Evolutionary conservation across 345 rosid genomes (phyloP).

Genomic region (Salix purpurea): DNA sequence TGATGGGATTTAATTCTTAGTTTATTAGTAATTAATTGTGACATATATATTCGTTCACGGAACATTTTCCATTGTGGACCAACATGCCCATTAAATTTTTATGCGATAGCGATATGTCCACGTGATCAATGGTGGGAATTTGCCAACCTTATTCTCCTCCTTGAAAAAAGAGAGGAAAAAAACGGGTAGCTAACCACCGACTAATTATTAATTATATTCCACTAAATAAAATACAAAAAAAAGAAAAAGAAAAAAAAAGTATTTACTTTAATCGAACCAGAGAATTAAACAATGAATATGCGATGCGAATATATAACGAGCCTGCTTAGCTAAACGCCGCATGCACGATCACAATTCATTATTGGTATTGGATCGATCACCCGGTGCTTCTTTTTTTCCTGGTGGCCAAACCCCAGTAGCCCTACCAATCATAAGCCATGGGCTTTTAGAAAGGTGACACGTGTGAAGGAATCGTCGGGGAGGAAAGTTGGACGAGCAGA

Average conservation of each 20-base stretch:
- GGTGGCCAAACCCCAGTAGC: slow-evolving; percentile 33
- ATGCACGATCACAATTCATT: slow-evolving; percentile 4
- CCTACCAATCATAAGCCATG: slow-evolving; percentile 19
- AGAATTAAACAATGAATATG: background rate
- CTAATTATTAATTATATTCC: background rate
- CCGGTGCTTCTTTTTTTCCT: background rate
- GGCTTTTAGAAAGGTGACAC: too few species aligned
- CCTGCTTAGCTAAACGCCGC: slow-evolving; percentile 11
- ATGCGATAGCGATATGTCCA: slow-evolving; percentile 30
- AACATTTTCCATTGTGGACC: slow-evolving; percentile 22
- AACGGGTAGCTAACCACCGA: slow-evolving; percentile 1
- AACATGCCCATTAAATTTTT: slow-evolving; percentile 14
- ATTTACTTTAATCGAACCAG: background rate
- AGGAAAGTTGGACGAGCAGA: background rate
- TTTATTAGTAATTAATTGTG: too few species aligned
- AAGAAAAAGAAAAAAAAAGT: background rate
- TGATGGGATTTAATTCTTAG: background rate
- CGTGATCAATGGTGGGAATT: slow-evolving; percentile 34
- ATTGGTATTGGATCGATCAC: background rate
- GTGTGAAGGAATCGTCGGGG: too few species aligned
- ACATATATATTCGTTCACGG: background rate
- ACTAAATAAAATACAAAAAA: background rate
- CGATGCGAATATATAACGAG: background rate
- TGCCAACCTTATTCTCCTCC: slow-evolving; percentile 13
- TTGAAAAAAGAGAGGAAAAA: background rate